These are phyloP conservation scores for Erythrophleum fordii DNA, from an alignment of 306 rosid species.

Conservation along the genomic window DNA sequence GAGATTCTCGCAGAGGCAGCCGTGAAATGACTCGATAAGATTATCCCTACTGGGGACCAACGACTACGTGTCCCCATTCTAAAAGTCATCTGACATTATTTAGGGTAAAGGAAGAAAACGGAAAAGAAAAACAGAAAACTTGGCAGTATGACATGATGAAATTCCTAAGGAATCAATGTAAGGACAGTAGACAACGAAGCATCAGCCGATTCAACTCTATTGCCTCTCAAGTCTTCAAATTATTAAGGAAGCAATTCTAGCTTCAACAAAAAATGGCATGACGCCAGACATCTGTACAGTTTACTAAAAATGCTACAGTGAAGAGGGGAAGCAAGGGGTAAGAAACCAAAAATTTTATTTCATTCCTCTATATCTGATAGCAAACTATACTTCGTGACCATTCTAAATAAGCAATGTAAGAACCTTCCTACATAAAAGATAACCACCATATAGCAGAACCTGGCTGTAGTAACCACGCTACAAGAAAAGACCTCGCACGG, in stretches of 20 bases:
- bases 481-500: constrained; percentile 1
- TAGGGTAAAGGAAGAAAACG: no score
- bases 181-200: not conserved
- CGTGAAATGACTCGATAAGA: no score
- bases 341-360: not conserved
- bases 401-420: constrained; percentile 1
- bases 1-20: no score
- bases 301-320: not conserved
- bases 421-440: constrained; percentile 15
- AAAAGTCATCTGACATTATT: no score
- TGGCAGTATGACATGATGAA: no score
- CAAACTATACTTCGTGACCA: constrained; percentile 23
- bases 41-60: no score
- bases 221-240: not conserved
- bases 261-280: not conserved
- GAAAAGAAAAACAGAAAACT: no score
- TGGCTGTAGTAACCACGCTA: not conserved
- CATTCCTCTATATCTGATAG: constrained; percentile 24
- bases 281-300: not conserved
- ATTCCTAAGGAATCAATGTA: no score
- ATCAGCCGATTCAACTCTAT: not conserved
- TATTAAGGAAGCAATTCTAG: not conserved
- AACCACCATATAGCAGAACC: constrained; percentile 29
- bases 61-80: no score
- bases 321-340: not conserved